These are phyloP conservation scores for Yueomyces sp. DNA, from an alignment of 1,139 yeast species.

Conservation along the genomic window DNA sequence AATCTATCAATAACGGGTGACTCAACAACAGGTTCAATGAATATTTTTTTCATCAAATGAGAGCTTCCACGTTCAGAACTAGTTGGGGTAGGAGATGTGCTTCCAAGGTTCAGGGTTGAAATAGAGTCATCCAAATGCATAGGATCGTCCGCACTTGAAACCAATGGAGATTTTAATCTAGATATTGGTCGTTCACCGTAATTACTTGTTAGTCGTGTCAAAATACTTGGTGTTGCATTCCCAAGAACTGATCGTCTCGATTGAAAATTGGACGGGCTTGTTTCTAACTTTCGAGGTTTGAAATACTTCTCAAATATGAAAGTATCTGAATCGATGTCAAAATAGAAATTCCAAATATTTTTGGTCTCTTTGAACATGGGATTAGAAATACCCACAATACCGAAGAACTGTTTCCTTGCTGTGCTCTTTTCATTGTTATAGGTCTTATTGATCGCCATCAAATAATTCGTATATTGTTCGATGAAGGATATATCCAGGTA, in stretches of 20 bases:
- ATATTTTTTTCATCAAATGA: background rate
- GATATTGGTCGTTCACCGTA: no score
- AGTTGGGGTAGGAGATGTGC: no score
- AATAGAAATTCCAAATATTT: conserved; percentile 20
- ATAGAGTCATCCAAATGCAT: no score
- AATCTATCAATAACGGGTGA: background rate
- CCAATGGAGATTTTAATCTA: no score
- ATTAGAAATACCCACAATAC: conserved; percentile 21
- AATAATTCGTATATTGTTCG: conserved; percentile 9
- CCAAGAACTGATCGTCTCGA: no score
- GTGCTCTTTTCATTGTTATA: background rate
- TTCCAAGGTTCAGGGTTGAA: no score
- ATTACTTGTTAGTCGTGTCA: no score
- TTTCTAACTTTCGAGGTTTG: no score
- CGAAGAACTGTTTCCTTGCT: conserved; percentile 1
- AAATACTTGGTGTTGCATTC: no score
- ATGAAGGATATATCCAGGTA: conserved; percentile 21
- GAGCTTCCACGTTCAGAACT: background rate
- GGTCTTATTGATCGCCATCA: background rate
- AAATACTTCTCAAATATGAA: conserved; percentile 2
- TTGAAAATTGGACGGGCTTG: no score
- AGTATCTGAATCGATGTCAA: conserved; percentile 15
- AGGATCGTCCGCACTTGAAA: no score
- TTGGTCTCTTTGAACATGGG: conserved; percentile 19
- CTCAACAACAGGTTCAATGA: background rate